Base-by-base conservation (phyloP, 345 rosid species). In the Arabis alpina region DNA sequence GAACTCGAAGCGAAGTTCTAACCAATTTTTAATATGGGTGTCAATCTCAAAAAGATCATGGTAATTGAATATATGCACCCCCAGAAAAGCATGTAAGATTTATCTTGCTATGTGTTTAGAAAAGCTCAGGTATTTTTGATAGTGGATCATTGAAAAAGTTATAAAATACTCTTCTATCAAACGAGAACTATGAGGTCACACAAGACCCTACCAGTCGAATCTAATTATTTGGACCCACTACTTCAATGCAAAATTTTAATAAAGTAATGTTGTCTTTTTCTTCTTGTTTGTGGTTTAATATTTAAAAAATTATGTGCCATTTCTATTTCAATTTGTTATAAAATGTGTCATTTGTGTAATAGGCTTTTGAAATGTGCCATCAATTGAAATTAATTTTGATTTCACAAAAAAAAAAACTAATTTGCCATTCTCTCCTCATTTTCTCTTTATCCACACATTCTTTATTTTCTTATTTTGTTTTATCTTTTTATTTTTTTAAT, bases 151-250 rank as follows among this genome's bases (percentile, higher is more conserved):
- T 15, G 4, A 32, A 41, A 41, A 28, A 8, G 44, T 55, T 44
- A 28, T 40, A 11, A 32, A 56, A 27, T 49, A 19, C 12, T 40
- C 2, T 58, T 14, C 56, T 34, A 50, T 51, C 32, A 32, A 54
- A 41, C 36, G 16, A 43, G n/a, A 61, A 42, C 42, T 62, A 23
- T 72, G 25, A 28, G 48, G n/a, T 59, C 51, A 59, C 50, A 12
- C 16, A 42, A 53, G 30, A 41, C 58, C 50, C 40, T 42, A 63
- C 34, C 39, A 10, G 59, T 67, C 43, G 73, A 74, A 59, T 72
- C 64, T 66, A 54, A 74, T 60, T 53, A 7, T 58, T 41, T 59
- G 62, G 61, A 60, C 77, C 45, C 68, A 74, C 60, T 52, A 40
- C 50, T 37, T 61, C 50, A 16, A 68, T 66, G 68, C 34, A 68